Conservation (phyloP, 2,329 filamentous ascomycete species). For the Ascosphaera apis region DNA sequence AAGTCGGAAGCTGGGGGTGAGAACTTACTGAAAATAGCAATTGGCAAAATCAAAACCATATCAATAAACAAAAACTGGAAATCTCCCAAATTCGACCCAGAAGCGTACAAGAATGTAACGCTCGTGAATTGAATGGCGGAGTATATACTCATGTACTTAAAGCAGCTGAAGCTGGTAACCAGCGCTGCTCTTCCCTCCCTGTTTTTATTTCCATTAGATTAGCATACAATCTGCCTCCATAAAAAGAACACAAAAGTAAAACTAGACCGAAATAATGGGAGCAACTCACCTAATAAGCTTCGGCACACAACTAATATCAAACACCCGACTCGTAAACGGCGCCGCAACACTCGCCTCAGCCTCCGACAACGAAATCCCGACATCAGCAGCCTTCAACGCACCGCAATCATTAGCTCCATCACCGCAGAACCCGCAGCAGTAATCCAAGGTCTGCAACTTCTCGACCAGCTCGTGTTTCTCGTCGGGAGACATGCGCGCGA, state of each 20-base stretch:
- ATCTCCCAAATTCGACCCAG: slow-evolving; percentile 81
- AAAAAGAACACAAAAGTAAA: too few species aligned
- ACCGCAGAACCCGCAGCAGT: slow-evolving; percentile 91
- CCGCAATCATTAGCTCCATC: slow-evolving; percentile 77
- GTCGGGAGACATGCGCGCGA: slow-evolving; percentile 95
- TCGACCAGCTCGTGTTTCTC: slow-evolving; percentile 97
- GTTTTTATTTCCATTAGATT: slow-evolving; percentile 3
- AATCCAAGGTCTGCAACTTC: slow-evolving; percentile 88
- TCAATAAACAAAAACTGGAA: slow-evolving; percentile 98
- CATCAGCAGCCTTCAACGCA: slow-evolving; percentile 46
- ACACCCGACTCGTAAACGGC: slow-evolving; percentile 91
- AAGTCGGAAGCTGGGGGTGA: not conserved
- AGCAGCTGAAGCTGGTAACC: slow-evolving; percentile 97
- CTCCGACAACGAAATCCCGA: slow-evolving; percentile 81
- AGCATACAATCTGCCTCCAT: too few species aligned
- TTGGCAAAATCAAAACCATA: slow-evolving; percentile 71
- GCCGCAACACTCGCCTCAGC: slow-evolving; percentile 93
- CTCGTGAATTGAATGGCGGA: slow-evolving; percentile 98
- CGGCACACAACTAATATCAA: slow-evolving; percentile 87
- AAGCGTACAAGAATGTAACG: slow-evolving; percentile 88
- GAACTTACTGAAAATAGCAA: slow-evolving; percentile 68
- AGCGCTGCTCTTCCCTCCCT: slow-evolving; percentile 82
- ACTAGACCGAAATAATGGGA: too few species aligned
- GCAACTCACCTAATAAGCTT: slow-evolving; percentile 82
- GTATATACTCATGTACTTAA: slow-evolving; percentile 99